phyloP scores from a whole-genome alignment of 331 rosid genomes.

The Dryas integrifolia region DNA sequence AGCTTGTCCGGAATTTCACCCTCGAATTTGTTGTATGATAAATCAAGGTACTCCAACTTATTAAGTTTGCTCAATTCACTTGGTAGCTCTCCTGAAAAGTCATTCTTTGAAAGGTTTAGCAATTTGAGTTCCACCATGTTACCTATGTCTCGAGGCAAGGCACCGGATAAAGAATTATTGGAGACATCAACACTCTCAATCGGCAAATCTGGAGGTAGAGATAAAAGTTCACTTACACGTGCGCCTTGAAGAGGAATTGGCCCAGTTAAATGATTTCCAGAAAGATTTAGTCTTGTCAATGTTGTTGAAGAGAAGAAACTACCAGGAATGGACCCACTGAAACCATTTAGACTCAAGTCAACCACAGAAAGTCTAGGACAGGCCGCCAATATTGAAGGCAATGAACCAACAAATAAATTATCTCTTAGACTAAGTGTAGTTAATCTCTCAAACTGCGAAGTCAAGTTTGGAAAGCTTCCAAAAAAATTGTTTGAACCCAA shows the following conservation, averaged over 20 bases:
- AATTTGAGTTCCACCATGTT: constrained; percentile 66
- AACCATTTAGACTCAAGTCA: constrained; percentile 79
- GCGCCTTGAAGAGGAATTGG: constrained; percentile 65
- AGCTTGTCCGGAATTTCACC: constrained; percentile 79
- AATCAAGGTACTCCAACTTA: constrained; percentile 70
- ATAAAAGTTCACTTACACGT: constrained; percentile 67
- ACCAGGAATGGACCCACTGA: constrained; percentile 71
- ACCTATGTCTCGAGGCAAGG: constrained; percentile 70
- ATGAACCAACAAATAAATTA: constrained; percentile 53
- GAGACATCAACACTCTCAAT: constrained; percentile 80
- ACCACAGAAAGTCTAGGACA: constrained; percentile 52
- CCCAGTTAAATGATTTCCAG: constrained; percentile 74
- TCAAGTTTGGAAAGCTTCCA: constrained; percentile 54
- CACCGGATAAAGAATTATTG: constrained; percentile 59
- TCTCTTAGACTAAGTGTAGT: constrained; percentile 46
- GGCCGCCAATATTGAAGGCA: constrained; percentile 59
- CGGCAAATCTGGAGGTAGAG: constrained; percentile 50
- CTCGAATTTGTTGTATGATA: constrained; percentile 73
- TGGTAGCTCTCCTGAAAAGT: constrained; percentile 74
- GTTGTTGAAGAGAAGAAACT: constrained; percentile 62
- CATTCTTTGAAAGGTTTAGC: constrained; percentile 77
- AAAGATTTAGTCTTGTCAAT: constrained; percentile 72
- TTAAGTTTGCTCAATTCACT: constrained; percentile 64
- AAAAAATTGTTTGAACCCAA: constrained; percentile 79
- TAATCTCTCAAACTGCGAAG: constrained; percentile 43